Evolutionary conservation across 192 early-diverging fungal species (phyloP), one percentile per base, ranked within the genome.

Genomic region (Umbelopsis isabellina): DNA sequence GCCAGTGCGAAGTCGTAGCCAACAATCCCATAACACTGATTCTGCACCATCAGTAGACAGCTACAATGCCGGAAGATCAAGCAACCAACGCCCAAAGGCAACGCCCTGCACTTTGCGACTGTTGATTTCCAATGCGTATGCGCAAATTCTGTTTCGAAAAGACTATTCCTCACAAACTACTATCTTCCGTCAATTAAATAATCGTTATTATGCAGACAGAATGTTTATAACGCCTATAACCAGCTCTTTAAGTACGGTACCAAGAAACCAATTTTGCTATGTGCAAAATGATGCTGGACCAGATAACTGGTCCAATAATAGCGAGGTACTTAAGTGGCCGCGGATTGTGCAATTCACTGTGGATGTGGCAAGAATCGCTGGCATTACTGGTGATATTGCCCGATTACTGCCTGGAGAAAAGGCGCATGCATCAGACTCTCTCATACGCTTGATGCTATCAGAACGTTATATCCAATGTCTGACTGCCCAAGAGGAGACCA

Each of bases 381-480:
- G 55, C 4, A 61, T 61, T 12, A 61, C 55, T 13, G 25, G 55
- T 35, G 55, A 61, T 61, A 61, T 61, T 35, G 55, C 55, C 13
- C 13, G 55, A 35, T 11, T 61, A 3, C n/a, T 61, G 30, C 12
- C 18, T n/a, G 30, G 55, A 15, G 27, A 61, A 33, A 61, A 33
- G 55, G 0, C 27, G 11, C 27, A 61, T 35, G 55, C 55, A 12
- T 30, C 55, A 11, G 55, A 35, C 2, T 61, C 55, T 16, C 5
- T 61, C 16, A 16, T 61, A 16, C 55, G 55, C 4, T 35, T 61
- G 12, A 61, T 61, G 2, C 16, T 61, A 35, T 61, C 55, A 3
- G 55, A 61, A 61, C 55, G 30, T 12, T 25, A 15, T 18, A 61
- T 61, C 5, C 55, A 61, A 35, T 61, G 55, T 35, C 16, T 61